These are phyloP conservation scores for Exophiala mesophila DNA, from an alignment of 2,329 filamentous ascomycete species.

Conservation along the genomic window DNA sequence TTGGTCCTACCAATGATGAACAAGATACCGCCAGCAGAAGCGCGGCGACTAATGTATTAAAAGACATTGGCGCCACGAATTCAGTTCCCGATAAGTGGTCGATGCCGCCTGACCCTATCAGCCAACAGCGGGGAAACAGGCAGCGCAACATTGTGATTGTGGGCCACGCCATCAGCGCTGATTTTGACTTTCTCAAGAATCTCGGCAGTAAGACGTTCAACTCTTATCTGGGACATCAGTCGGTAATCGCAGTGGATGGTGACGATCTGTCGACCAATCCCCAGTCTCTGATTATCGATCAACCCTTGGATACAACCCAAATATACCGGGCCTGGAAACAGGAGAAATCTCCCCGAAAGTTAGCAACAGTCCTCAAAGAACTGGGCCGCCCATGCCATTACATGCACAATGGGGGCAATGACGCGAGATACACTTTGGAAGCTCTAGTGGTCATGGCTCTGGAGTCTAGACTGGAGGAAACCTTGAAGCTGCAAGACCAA, in stretches of 20 bases:
- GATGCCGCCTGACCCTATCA: neutral
- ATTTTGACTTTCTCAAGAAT: conserved; percentile 62
- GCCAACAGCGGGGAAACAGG: conserved; percentile 21
- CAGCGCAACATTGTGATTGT: conserved; percentile 66
- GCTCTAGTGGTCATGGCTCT: conserved; percentile 63
- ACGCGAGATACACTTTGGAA: conserved; percentile 73
- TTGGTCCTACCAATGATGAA: conserved; percentile 11
- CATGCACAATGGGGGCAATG: conserved; percentile 84
- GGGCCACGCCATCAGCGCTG: conserved; percentile 66
- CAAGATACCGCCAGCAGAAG: conserved; percentile 14
- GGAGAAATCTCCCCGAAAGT: conserved; percentile 44
- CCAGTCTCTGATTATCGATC: conserved; percentile 54
- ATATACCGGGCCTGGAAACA: conserved; percentile 61
- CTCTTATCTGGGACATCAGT: conserved; percentile 14
- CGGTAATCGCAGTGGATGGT: conserved; percentile 32
- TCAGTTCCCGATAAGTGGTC: conserved; percentile 3
- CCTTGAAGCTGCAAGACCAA: too few species aligned
- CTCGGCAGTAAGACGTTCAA: conserved; percentile 56
- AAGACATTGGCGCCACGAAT: conserved; percentile 6
- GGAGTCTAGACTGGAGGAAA: conserved; percentile 26
- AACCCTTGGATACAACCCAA: conserved; percentile 63
- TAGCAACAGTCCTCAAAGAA: conserved; percentile 58
- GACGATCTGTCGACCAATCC: conserved; percentile 6
- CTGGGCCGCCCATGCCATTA: conserved; percentile 60
- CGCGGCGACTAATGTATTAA: conserved; percentile 13